Base-by-base conservation (phyloP, 1,284 basidiomycete genomes). In the Papiliotrema flavescens region DNA sequence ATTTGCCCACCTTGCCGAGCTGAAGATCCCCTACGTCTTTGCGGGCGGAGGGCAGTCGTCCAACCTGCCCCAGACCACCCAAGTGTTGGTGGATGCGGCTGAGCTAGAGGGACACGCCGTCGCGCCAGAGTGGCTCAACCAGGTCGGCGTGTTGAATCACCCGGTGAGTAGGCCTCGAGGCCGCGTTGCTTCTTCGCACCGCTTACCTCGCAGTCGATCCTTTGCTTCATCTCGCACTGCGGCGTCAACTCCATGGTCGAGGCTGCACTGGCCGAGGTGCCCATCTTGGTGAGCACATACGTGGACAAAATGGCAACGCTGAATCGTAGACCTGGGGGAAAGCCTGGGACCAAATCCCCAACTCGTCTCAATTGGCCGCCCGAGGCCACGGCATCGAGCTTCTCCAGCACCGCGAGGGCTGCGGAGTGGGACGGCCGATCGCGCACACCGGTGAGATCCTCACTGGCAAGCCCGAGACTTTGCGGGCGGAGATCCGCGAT, bases 221-320 rank as follows among this genome's bases (percentile, higher is more conserved):
- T 47, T 13, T 49, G 49, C 44, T 61, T 57, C 28, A 34, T 61
- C 24, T 55, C 53, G 36, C 59, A 61, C 24, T 61, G 59, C 47
- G 59, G 59, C 11, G 56, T 47, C 35, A 61, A 61, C 51, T 55
- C 52, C n/a, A 24, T 22, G 15, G 28, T 60, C 22, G 59, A 61
- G 49, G 39, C 39, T 26, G 48, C 55, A 28, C 41, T 55, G 40
- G 55, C 56, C 20, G 53, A 36, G 9, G 52, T 53, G 14, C 59
- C 59, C 13, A 50, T 61, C 17, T 41, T 61, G 32, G 59, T 57
- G 36, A n/a, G n/a, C n/a, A n/a, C 44, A 52, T 56, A 2, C 13
- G 19, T 7, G 8, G 19, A 8, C 40, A 42, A 13, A 42, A 13
- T 42, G 8, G 8, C 40, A 42, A 8, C 20, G 20, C 15, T 13